Conservation (phyloP, 129 eudicot species). For the Centella asiatica region DNA sequence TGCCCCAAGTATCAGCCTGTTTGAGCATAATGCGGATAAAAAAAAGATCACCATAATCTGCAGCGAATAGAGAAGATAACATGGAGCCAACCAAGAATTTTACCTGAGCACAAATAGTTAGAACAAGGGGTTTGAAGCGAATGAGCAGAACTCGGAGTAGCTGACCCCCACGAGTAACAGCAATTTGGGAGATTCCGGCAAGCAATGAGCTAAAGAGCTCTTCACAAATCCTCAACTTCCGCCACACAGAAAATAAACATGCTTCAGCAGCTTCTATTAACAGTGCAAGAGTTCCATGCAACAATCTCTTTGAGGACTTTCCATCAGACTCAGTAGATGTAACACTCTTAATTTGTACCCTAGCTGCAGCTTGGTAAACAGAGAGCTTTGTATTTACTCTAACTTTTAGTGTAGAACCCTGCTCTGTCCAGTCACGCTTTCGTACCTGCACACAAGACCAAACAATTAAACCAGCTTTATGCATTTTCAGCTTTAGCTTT, state of each 20-base stretch:
- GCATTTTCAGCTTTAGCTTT: no score
- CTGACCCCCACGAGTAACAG: slow-evolving; percentile 79
- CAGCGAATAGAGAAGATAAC: slow-evolving; percentile 5
- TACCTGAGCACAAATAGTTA: slow-evolving; percentile 85
- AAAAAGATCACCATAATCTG: background rate
- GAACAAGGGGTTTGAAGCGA: slow-evolving; percentile 82
- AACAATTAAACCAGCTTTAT: slow-evolving; percentile 16
- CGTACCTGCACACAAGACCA: slow-evolving; percentile 58
- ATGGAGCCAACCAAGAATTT: slow-evolving; percentile 12
- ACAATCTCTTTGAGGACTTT: slow-evolving; percentile 61
- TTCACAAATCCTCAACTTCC: slow-evolving; percentile 87
- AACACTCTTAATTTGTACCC: slow-evolving; percentile 45
- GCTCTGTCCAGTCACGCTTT: slow-evolving; percentile 90
- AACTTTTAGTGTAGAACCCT: slow-evolving; percentile 60
- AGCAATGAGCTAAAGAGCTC: slow-evolving; percentile 83
- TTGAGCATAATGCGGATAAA: slow-evolving; percentile 7
- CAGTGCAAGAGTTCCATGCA: slow-evolving; percentile 71
- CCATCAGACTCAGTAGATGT: slow-evolving; percentile 71
- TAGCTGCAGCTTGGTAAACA: slow-evolving; percentile 69
- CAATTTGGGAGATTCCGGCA: slow-evolving; percentile 76
- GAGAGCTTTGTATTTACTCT: slow-evolving; percentile 72
- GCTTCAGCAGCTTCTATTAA: slow-evolving; percentile 87
- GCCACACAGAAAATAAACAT: slow-evolving; percentile 79
- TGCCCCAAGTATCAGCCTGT: slow-evolving; percentile 82
- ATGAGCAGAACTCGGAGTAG: slow-evolving; percentile 76